A percentile compares a stretch with the other conserved stretches of the same genome.
These are phyloP conservation scores for Aspergillus pseudotamarii DNA, from an alignment of 2,329 filamentous ascomycete genomes.

Conservation along the genomic window DNA sequence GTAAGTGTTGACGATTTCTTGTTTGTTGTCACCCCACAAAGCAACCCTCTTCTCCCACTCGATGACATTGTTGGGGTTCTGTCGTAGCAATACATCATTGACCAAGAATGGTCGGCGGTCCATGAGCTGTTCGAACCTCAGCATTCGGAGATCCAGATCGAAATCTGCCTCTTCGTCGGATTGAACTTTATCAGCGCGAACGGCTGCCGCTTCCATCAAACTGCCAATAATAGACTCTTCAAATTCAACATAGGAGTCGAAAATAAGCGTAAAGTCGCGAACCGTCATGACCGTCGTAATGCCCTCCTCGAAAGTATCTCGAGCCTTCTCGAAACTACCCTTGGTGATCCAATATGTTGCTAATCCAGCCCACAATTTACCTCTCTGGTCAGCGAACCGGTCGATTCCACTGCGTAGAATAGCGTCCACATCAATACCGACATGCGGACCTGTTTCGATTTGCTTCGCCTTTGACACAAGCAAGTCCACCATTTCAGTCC, in stretches of 20 bases:
- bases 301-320: slow-evolving; percentile 93
- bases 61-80: slow-evolving; percentile 93
- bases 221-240: slow-evolving; percentile 93
- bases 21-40: slow-evolving; percentile 91
- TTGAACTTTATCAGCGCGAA: slow-evolving; percentile 75
- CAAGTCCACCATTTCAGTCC: slow-evolving; percentile 96
- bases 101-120: slow-evolving; percentile 92
- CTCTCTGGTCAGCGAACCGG: slow-evolving; percentile 89
- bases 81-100: slow-evolving; percentile 91
- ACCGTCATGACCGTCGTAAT: slow-evolving; percentile 99
- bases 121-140: slow-evolving; percentile 98
- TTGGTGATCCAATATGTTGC: slow-evolving; percentile 96
- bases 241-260: slow-evolving; percentile 95
- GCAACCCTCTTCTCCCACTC: slow-evolving; percentile 98
- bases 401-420: slow-evolving; percentile 92
- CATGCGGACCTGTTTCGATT: slow-evolving; percentile 77
- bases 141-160: slow-evolving; percentile 94
- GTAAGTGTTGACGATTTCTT: slow-evolving; percentile 90
- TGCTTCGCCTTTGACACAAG: slow-evolving; percentile 88
- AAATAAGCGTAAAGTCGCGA: slow-evolving; percentile 92
- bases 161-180: slow-evolving; percentile 84
- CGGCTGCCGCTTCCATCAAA: slow-evolving; percentile 84
- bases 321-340: slow-evolving; percentile 87
- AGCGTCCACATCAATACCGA: slow-evolving; percentile 84
- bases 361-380: slow-evolving; percentile 91